phyloP scores from a whole-genome alignment of 1,284 basidiomycete species.

The Austroboletus rostrupii region DNA sequence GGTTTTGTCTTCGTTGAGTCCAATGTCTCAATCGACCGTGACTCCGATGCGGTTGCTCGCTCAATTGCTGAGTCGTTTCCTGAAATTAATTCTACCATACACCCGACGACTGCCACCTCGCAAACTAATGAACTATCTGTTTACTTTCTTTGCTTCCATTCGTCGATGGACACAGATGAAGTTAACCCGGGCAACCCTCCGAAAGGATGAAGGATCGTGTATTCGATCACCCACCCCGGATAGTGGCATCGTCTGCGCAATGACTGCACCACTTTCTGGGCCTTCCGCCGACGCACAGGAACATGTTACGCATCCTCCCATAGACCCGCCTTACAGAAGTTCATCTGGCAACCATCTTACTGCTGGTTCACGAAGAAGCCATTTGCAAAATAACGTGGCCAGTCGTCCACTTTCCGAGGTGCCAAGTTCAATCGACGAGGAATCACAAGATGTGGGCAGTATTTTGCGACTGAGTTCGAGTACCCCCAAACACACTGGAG shows the following conservation, averaged over 20 bases:
- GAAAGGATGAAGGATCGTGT: not conserved
- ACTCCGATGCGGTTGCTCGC: no score
- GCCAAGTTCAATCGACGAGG: constrained; percentile 7
- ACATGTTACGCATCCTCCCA: constrained; percentile 7
- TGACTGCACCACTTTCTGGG: constrained; percentile 10
- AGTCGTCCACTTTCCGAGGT: constrained; percentile 18
- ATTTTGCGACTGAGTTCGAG: constrained; percentile 6
- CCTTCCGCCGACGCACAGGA: constrained; percentile 3
- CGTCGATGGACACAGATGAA: constrained; percentile 2
- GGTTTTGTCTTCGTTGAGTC: no score
- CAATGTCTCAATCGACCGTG: no score
- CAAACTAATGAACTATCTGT: constrained; percentile 6
- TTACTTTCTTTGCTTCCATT: constrained; percentile 6
- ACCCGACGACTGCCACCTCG: not conserved
- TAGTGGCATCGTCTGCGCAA: constrained; percentile 10
- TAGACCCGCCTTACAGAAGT: constrained; percentile 18
- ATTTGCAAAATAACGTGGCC: constrained; percentile 6
- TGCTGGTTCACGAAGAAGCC: constrained; percentile 9
- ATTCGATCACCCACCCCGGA: not conserved
- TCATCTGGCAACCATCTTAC: constrained; percentile 25
- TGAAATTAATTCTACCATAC: no score
- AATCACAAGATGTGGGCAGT: not conserved
- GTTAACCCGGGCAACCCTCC: not conserved
- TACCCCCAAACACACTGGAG: not conserved
- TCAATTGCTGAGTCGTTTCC: no score